Evolutionary conservation across 768 basidiomycete genomes (phyloP), one percentile per base, ranked within the genome.

Genomic region (Psilocybe subaeruginosa): DNA sequence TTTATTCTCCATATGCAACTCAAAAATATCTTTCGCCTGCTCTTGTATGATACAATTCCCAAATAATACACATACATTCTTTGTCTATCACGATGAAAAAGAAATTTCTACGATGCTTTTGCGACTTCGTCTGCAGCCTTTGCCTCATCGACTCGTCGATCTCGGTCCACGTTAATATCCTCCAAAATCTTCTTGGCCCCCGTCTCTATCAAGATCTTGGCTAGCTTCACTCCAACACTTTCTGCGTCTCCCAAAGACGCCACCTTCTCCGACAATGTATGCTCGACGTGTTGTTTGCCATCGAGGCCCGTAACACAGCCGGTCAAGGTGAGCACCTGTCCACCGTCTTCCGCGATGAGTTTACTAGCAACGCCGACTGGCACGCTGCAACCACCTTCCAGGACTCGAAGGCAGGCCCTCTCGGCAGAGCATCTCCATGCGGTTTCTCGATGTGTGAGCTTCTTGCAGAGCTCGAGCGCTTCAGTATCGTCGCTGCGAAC

Each of bases 321-420:
- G 3, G 87, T 87, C 52, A 99, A 73, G 55, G 78, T 82, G 61
- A 99, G 75, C 1, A 71, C 62, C 47, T 72, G 71, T 23, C 62
- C 66, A 11, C 62, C 64, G 9, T 65, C 70, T 27, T 70, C 77
- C 9, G 71, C 69, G 14, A 74, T 72, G 58, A 90, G 73, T 49
- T 72, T 75, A 30, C 86, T 88, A 54, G 81, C 78, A 30, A 93
- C 89, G 3, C 96, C 97, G 14, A 99, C 95, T 2, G 97, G 97
- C 0, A 99, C 96, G 63, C 93, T 95, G 76, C 97, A 99, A 27
- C 97, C 97, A 30, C 97, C 97, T 74, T 99, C 97, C 55, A 99
- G 80, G 23, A 90, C 88, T n/a, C 90, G 81, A 64, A 99, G 78
- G 74, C 92, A 90, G 1, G 90, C 92, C 12, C 97, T 85, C 75